These are phyloP conservation scores for Podospora comata DNA, from an alignment of 495 filamentous ascomycete species.

Conservation along the genomic window DNA sequence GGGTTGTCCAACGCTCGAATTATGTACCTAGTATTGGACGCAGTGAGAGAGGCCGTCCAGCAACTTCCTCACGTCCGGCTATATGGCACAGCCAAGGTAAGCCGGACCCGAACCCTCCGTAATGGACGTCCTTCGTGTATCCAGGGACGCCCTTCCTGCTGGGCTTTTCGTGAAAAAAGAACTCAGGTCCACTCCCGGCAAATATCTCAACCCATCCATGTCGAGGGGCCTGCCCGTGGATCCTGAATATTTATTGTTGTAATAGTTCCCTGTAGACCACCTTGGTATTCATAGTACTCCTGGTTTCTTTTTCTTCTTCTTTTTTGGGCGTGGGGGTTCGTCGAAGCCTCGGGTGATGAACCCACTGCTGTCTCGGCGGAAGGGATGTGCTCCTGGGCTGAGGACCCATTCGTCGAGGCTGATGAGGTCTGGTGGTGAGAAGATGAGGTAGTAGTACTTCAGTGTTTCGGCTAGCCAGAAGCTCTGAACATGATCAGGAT, in stretches of 20 bases:
- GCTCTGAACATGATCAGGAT: constrained; percentile 20
- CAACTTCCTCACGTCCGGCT: neutral
- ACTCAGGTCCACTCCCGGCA: neutral
- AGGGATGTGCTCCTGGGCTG: constrained; percentile 83
- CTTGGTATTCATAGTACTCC: neutral
- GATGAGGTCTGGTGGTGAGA: constrained; percentile 64
- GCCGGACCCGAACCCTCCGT: too few species aligned
- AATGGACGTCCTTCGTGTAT: neutral
- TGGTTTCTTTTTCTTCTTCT: neutral
- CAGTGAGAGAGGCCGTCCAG: neutral
- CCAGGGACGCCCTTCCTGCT: neutral
- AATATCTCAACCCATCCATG: neutral
- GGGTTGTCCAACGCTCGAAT: too few species aligned
- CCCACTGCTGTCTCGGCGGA: constrained; percentile 36
- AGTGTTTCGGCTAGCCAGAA: constrained; percentile 52
- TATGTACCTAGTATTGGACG: neutral
- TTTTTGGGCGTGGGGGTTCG: neutral
- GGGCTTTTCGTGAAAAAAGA: neutral
- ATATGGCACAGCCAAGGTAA: neutral
- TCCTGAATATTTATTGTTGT: neutral
- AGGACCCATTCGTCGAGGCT: constrained; percentile 75
- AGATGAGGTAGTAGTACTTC: constrained; percentile 72
- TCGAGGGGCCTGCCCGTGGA: neutral
- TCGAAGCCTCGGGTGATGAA: neutral
- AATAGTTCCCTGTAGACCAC: neutral